Evolutionary conservation across 768 basidiomycete species (phyloP), one percentile per base, ranked within the genome.

Genomic region (Lactarius hengduanensis): DNA sequence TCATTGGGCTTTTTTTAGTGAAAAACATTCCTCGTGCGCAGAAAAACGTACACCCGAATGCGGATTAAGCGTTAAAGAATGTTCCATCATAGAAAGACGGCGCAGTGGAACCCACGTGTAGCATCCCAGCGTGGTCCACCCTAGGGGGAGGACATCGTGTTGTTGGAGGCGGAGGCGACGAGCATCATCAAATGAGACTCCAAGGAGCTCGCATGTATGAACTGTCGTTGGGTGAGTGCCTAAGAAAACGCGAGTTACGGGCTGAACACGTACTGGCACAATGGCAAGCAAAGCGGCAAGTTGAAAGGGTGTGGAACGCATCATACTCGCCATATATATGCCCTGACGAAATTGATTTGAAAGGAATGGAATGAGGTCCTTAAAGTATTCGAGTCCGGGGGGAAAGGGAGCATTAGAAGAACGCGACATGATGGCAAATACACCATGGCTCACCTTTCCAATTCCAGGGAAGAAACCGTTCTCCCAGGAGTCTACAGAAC

Each of bases 81-180:
- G 36, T 20, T 7, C 32, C 70, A n/a, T 56, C n/a, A 30, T 32
- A 54, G 7, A 28, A 55, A 4, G n/a, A 22, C 11, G 59, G 50
- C 26, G 26, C 26, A 26, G 54, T 57, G 50, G 5, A 6, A 74
- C 78, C 55, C 65, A 89, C 88, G 80, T 82, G 77, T 83, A 85
- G 71, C 89, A 91, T 72, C 87, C 87, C 63, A 80, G 74, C 20
- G 81, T 80, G 20, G 78, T 78, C 88, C 88, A 91, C 57, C 75
- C 78, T 2, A 78, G 77, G 8, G 86, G 86, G 59, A 89, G 80
- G 5, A 75, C 53, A 41, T 36, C 57, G 47, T 59, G 43, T 50
- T 63, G 50, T 7, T 57, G 41, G 59, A 56, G 15, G 53, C 47
- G 40, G 32, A 57, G 41, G 60, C 61, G 61, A 28, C 40, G 59